phyloP scores from a whole-genome alignment of 2,329 filamentous ascomycete genomes.

The Pezicula rhizophila region DNA sequence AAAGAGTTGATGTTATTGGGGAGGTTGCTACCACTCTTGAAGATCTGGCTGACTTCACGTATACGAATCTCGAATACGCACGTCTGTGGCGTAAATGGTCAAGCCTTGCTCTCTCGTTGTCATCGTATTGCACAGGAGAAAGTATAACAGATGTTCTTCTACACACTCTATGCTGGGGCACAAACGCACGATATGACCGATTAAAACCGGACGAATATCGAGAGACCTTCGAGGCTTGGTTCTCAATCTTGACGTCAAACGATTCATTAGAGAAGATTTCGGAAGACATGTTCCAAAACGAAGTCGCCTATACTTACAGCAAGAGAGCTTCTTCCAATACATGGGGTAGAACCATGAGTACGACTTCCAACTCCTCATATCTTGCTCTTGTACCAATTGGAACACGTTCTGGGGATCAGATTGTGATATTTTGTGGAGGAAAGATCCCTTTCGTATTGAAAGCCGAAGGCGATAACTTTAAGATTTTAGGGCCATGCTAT shows the following conservation, averaged over 20 bases:
- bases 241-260: neutral
- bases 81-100: neutral
- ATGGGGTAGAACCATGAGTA: no score
- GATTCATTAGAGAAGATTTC: neutral
- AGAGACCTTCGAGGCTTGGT: neutral
- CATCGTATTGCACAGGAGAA: neutral
- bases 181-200: neutral
- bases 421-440: no score
- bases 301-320: neutral
- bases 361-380: no score
- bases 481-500: no score
- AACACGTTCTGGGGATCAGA: no score
- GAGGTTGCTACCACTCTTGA: neutral
- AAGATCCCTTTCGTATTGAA: no score
- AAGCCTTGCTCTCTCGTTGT: neutral
- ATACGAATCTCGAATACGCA: neutral
- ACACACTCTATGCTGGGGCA: neutral
- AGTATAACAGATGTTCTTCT: neutral
- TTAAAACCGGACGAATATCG: neutral
- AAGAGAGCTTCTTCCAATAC: no score
- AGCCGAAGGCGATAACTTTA: no score
- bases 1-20: neutral
- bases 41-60: neutral
- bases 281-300: neutral
- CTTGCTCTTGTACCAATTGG: no score